Evolutionary conservation across 768 basidiomycete species (phyloP).

Genomic region (Pulveroboletus ravenelii): DNA sequence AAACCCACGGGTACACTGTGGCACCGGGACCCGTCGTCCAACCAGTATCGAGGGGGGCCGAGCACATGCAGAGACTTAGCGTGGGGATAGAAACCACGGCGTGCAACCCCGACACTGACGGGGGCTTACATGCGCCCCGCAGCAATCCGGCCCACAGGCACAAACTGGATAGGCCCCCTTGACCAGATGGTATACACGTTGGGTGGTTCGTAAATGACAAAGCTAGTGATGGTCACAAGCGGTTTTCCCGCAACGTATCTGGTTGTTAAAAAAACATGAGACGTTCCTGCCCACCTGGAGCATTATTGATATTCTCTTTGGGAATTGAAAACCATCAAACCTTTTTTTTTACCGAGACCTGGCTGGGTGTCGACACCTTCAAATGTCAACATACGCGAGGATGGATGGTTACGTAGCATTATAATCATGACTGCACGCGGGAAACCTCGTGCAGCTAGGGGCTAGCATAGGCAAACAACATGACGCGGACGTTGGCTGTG

Average conservation of each 20-base stretch:
- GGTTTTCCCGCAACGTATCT: neutral
- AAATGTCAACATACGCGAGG: neutral
- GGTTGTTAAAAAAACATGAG: slow-evolving; percentile 3
- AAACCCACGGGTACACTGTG: slow-evolving; percentile 40
- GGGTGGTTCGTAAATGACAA: slow-evolving; percentile 11
- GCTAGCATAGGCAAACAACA: neutral
- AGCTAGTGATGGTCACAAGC: neutral
- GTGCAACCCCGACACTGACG: slow-evolving; percentile 24
- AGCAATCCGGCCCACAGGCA: neutral
- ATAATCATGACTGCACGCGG: neutral
- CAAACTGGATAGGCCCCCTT: neutral
- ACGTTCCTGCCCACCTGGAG: neutral
- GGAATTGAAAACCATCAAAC: slow-evolving; percentile 7
- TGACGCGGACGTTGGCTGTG: neutral
- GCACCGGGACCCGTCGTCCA: slow-evolving; percentile 49
- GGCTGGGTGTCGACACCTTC: neutral
- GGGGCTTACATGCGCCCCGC: neutral
- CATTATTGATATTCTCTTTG: slow-evolving; percentile 1
- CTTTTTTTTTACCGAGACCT: slow-evolving; percentile 4
- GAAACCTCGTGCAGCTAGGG: neutral
- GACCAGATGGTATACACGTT: slow-evolving; percentile 3
- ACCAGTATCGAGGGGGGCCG: slow-evolving; percentile 47
- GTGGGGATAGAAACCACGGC: slow-evolving; percentile 45
- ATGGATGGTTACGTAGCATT: neutral
- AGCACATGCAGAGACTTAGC: slow-evolving; percentile 53